Base-by-base conservation (phyloP, 805 yeast genomes). In the Saccharomycopsis sp. region DNA sequence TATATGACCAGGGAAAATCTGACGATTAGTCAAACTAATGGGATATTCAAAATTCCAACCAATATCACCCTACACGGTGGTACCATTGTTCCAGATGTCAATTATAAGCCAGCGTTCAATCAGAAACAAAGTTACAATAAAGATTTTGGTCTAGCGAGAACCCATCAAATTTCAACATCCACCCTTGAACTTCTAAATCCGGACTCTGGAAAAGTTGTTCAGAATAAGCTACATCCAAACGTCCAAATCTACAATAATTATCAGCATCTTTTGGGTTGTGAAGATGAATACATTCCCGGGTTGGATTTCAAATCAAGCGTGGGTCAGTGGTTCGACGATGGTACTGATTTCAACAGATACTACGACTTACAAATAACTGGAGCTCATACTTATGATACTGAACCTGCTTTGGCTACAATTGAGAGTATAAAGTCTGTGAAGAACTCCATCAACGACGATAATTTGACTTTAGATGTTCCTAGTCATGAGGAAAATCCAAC, bases 231-330 rank as follows among this genome's bases (percentile, higher is more conserved):
- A n/a, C 50, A 47, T 38, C 50, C 48, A 12, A 36, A 39, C 18
- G 49, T 42, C 4, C 34, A 35, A 15, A 41, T 47, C 13, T 45
- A 46, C 23, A 38, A 39, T 16, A 42, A 42, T 32, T 49, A 29
- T 30, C 42, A 41, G 26, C 39, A 37, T 35, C 34, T 49, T n/a
- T 26, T 41, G 25, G 87, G 85, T 1, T 62, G 80, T 49, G 80
- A 77, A 52, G 89, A 81, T 55, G 92, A 83, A 53, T 82, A 81
- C 52, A 69, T 83, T 12, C 89, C 89, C 0, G 83, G 79, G 36
- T 62, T 82, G 21, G 77, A 77, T 50, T 78, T 77, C 47, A 62
- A 56, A n/a, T 30, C 41, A 9, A 45, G 49, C 19, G 39, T 45
- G 29, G 20, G 38, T 36, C 49, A 45, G 20, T 45, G 49, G 49